Base-by-base conservation (phyloP, 2,329 filamentous ascomycete species). In the Ophiostoma piceae region DNA sequence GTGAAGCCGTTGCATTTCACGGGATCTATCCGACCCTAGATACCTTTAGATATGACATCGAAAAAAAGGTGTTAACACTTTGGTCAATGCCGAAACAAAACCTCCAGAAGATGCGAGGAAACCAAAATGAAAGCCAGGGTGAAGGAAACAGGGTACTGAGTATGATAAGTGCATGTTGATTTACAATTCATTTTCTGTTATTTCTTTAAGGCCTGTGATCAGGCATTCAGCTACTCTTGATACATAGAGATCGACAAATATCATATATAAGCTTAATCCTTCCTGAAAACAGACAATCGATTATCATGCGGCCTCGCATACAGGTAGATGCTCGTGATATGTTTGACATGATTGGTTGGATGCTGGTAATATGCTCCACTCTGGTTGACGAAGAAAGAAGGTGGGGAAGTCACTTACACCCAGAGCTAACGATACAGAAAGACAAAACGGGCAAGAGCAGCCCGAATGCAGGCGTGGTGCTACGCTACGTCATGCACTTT, bases 401-500 rank as follows among this genome's bases (percentile, higher is more conserved):
- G 51, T 57, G 51, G 51, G n/a, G 51, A 26, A 57, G 26, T 11
- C 51, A 57, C 51, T 57, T 57, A 57, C 51, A 57, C 51, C 51
- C 43, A 47, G 5, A 47, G 19, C 7, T 47, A 47, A 47, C 14
- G 43, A 47, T 1, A 35, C 35, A 35, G 35, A 35, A 35, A 8
- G 41, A 43, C 41, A 43, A 4, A 41, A 43, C 11, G n/a, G 51
- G n/a, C 51, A 57, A 57, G 51, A 57, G n/a, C 51, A 12, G 16
- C 51, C 51, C 51, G 14, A 57, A 57, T 57, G 51, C 51, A 26
- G 22, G 2, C 8, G 1, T 60, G 14, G 22, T 60, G 16, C 57
- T 16, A 60, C 57, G 57, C 57, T 60, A 60, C 57, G 57, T 60
- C 57, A 60, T 60, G 57, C 57, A 60, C 9, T 57, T 57, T 57